A percentile compares a stretch with the other conserved stretches of the same genome.
Conservation (phyloP, 768 basidiomycete genomes). For the Mycena epipterygia region DNA sequence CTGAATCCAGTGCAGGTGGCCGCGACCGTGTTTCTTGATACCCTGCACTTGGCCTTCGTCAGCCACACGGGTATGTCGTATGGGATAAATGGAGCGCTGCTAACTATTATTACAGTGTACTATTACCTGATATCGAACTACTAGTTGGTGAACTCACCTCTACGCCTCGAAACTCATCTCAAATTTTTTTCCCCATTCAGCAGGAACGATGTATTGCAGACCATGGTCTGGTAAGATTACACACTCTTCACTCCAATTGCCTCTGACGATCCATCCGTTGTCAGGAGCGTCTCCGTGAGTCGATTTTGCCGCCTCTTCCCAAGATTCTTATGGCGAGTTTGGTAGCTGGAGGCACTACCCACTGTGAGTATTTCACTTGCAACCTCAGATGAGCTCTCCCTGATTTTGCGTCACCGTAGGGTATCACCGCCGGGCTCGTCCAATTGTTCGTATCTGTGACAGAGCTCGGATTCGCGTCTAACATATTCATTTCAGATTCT, state of each 20-base stretch:
- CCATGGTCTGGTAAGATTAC: constrained; percentile 29
- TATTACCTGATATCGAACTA: constrained; percentile 61
- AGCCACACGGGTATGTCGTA: constrained; percentile 53
- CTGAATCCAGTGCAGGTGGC: constrained; percentile 49
- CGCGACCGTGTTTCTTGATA: constrained; percentile 59
- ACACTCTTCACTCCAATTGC: background rate
- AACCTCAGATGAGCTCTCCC: constrained; percentile 28
- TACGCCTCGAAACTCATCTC: background rate
- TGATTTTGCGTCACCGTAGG: constrained; percentile 47
- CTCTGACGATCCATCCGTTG: background rate
- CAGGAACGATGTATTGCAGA: constrained; percentile 9
- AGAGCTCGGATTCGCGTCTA: background rate
- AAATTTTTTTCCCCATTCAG: constrained; percentile 14
- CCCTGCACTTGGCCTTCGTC: constrained; percentile 61
- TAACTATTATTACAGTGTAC: constrained; percentile 51
- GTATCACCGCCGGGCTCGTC: constrained; percentile 63
- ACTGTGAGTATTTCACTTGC: constrained; percentile 48
- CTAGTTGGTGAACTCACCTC: constrained; percentile 41
- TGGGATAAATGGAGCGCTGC: background rate
- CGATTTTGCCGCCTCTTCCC: too few relatives aligned
- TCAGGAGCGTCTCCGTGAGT: constrained; percentile 56
- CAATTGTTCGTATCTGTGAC: constrained; percentile 55
- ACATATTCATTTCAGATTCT: constrained; percentile 52
- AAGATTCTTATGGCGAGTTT: background rate
- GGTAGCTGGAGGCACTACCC: constrained; percentile 60